Base-by-base conservation (phyloP, 352 stramenopile genomes). In the Globisporangium cystogenes region DNA sequence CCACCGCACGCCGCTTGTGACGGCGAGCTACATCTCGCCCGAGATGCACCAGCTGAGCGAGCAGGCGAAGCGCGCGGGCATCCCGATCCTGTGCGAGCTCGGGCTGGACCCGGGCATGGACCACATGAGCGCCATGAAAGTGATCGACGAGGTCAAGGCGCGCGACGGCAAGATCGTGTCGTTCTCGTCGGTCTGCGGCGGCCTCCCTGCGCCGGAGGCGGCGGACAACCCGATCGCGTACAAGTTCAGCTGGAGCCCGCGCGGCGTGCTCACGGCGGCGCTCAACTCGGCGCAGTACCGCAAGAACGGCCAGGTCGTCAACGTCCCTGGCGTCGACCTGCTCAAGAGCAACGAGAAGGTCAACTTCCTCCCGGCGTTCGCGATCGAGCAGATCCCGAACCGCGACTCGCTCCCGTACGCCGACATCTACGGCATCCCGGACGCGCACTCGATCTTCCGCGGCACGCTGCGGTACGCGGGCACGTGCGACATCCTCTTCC, bases 161-260 rank as follows among this genome's bases (percentile, higher is more conserved):
- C 70, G 89, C 21, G 89, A 85, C 47, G 95, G 94, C 24, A 86
- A 82, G 48, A 74, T 99, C 44, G 68, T 86, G 31, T 90, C 75
- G 23, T 98, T 99, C 67, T 93, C 82, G 31, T 98, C 92, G 20
- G 84, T 98, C 15, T 98, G 94, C 67, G 96, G 96, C 35, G 96
- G 96, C 29, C 72, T 99, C 7, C 93, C 93, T 41, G 89, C 95
- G 2, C 95, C 96, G 7, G 93, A 98, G 67, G 93, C 92, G 4
- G 93, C 91, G 5, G 86, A 98, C 64, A 99, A 98, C 59, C 83
- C 93, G 21, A 93, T 98, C 46, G 87, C 86, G 23, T 99, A 99
- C 77, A 98, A 98, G 70, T 98, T 98, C 64, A 98, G 89, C 53
- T 99, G 96, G 96, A 97, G 85, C 50, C 96, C 96, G 33, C 87